phyloP scores from a whole-genome alignment of 2,329 filamentous ascomycete species.

The Tolypocladium pustulatum region DNA sequence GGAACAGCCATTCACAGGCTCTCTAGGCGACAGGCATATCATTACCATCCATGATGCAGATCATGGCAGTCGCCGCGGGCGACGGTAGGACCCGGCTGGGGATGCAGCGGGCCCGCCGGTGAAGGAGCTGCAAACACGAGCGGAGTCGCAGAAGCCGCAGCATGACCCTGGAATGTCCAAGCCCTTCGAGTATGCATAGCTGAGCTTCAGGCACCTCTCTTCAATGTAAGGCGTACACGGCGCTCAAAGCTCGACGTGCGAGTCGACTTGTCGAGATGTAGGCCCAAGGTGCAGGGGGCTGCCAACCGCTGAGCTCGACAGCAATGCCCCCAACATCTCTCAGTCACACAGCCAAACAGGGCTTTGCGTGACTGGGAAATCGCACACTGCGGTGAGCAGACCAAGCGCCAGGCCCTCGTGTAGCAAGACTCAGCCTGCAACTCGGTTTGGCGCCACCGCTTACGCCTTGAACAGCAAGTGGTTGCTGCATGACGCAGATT shows the following conservation, averaged over 20 bases:
- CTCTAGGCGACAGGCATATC: not conserved
- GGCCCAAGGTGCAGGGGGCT: no score
- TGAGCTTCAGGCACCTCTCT: not conserved
- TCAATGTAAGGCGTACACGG: not conserved
- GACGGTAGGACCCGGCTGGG: not conserved
- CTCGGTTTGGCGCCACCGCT: not conserved
- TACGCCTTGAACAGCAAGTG: not conserved
- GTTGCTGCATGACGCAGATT: no score
- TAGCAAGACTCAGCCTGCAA: not conserved
- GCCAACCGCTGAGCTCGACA: not conserved
- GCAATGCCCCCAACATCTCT: not conserved
- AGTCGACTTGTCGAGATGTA: not conserved
- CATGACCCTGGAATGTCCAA: not conserved
- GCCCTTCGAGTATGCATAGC: not conserved
- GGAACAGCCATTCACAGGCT: not conserved
- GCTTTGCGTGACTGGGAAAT: not conserved
- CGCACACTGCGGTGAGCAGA: not conserved
- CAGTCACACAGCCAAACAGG: not conserved
- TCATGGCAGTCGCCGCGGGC: not conserved
- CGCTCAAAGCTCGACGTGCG: not conserved
- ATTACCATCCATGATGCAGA: not conserved
- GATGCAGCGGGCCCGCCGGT: not conserved
- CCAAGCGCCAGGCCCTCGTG: not conserved
- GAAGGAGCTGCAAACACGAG: no score
- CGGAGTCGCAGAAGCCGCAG: not conserved